phyloP scores from a whole-genome alignment of 2,329 filamentous ascomycete species.

The Neonectria ditissima region DNA sequence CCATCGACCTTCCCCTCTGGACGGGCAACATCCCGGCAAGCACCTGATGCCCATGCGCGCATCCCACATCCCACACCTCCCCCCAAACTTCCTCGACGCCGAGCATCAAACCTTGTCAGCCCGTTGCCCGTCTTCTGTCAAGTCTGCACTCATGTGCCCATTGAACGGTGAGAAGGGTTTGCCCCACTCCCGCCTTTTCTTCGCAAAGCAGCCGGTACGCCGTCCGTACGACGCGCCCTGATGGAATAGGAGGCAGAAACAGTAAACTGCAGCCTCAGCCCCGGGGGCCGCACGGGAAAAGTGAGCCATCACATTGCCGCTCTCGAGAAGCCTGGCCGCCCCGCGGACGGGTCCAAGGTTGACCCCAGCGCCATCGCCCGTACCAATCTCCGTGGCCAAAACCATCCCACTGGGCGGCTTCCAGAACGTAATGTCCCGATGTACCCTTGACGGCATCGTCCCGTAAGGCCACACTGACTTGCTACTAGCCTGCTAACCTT shows the following conservation, averaged over 20 bases:
- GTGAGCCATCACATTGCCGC: conserved; percentile 31
- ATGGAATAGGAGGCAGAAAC: conserved; percentile 14
- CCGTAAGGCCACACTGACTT: conserved; percentile 22
- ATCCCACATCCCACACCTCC: conserved; percentile 6
- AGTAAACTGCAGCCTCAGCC: conserved; percentile 12
- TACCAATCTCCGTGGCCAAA: conserved; percentile 39
- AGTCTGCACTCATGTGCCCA: conserved; percentile 11
- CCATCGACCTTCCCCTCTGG: conserved; percentile 30
- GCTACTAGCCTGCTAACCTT: conserved; percentile 10
- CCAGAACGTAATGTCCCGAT: conserved; percentile 34
- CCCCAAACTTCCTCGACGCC: conserved; percentile 5
- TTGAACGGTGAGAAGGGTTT: conserved; percentile 16
- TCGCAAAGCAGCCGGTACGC: conserved; percentile 13
- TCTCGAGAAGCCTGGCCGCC: conserved; percentile 23
- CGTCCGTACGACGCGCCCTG: background rate
- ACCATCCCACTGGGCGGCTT: conserved; percentile 35
- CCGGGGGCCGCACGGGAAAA: conserved; percentile 15
- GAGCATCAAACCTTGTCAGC: conserved; percentile 10
- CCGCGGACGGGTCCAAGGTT: conserved; percentile 29
- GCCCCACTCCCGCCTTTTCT: conserved; percentile 4
- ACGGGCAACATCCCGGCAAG: conserved; percentile 22
- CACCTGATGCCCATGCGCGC: conserved; percentile 26
- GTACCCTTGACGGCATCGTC: conserved; percentile 24
- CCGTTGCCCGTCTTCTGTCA: conserved; percentile 18
- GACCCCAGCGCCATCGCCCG: conserved; percentile 36